Evolutionary conservation across 805 yeast genomes (phyloP).

Genomic region (Candida boleticola): DNA sequence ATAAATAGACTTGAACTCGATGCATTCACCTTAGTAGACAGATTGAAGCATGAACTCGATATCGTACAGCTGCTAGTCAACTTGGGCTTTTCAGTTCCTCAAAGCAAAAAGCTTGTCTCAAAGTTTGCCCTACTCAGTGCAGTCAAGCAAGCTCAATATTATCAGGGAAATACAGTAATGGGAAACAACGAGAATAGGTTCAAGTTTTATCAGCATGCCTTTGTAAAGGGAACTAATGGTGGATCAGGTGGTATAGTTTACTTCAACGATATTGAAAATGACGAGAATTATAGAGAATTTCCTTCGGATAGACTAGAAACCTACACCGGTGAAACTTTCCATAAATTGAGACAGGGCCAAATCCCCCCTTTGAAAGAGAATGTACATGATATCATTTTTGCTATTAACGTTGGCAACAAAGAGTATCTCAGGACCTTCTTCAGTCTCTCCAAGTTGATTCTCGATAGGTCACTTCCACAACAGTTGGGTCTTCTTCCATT

Average conservation of each 20-base stretch:
- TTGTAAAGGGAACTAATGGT: constrained; percentile 11
- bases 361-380: constrained; percentile 72
- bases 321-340: constrained; percentile 37
- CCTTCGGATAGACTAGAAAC: constrained; percentile 40
- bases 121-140: constrained; percentile 42
- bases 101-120: constrained; percentile 30
- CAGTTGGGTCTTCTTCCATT: constrained; percentile 83
- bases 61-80: constrained; percentile 21
- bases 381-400: constrained; percentile 71
- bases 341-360: constrained; percentile 48
- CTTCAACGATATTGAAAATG: constrained; percentile 75
- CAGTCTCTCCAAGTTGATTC: constrained; percentile 47
- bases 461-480: constrained; percentile 66
- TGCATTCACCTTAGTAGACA: constrained; percentile 42
- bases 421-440: constrained; percentile 50
- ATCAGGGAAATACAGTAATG: constrained; percentile 30
- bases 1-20: constrained; percentile 46
- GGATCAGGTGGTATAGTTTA: constrained; percentile 51
- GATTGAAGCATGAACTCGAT: constrained; percentile 23
- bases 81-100: constrained; percentile 29
- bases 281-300: constrained; percentile 49
- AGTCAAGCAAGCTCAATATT: constrained; percentile 34
- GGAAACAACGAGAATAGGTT: constrained; percentile 35
- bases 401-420: constrained; percentile 54
- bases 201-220: constrained; percentile 26